A percentile compares a stretch with the other conserved stretches of the same genome.
phyloP scores from a whole-genome alignment of 805 yeast species.

The Candida lessepsii region DNA sequence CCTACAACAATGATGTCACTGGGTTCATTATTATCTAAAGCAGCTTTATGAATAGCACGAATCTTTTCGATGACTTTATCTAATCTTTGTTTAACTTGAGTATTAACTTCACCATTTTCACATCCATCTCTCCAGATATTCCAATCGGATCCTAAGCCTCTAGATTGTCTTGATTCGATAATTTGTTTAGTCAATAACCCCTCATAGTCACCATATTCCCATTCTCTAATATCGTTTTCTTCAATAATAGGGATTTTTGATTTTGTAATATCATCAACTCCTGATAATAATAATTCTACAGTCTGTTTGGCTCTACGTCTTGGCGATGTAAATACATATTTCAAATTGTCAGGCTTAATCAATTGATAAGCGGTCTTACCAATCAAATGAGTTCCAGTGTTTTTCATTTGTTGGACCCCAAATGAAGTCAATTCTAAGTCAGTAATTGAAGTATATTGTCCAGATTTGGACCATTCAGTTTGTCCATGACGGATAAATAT shows the following conservation, averaged over 20 bases:
- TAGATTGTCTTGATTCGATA: constrained; percentile 48
- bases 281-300: constrained; percentile 57
- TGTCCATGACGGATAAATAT: constrained; percentile 82
- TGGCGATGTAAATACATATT: constrained; percentile 75
- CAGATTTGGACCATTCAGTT: constrained; percentile 94
- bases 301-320: constrained; percentile 78
- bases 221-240: constrained; percentile 78
- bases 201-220: constrained; percentile 97
- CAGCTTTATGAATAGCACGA: constrained; percentile 55
- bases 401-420: constrained; percentile 74
- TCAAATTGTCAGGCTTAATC: constrained; percentile 62
- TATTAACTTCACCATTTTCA: constrained; percentile 78
- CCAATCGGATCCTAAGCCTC: constrained; percentile 51
- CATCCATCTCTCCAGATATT: constrained; percentile 91
- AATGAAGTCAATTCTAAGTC: constrained; percentile 75
- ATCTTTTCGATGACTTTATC: constrained; percentile 69
- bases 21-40: constrained; percentile 48
- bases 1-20: constrained; percentile 83
- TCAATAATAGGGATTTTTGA: constrained; percentile 43
- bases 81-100: constrained; percentile 66
- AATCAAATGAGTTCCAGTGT: constrained; percentile 70
- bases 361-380: constrained; percentile 51
- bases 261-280: constrained; percentile 43
- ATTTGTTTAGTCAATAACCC: constrained; percentile 74
- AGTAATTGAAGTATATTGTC: constrained; percentile 86